Base-by-base conservation (phyloP, 345 rosid species). In the Camelina neglecta region DNA sequence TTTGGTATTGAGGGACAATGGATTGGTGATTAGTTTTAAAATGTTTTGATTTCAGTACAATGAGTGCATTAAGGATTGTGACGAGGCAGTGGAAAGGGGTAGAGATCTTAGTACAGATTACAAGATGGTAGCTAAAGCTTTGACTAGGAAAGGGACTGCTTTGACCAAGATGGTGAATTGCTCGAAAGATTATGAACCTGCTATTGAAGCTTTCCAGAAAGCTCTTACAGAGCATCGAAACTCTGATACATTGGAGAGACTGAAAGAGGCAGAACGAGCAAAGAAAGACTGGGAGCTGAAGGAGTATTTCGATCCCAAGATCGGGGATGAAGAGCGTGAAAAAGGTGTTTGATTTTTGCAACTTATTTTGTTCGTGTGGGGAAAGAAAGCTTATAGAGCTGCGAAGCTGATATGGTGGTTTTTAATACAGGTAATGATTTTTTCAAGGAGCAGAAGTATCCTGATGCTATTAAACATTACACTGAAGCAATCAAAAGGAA, bases 221-320 rank as follows among this genome's bases (percentile, higher is more conserved):
- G 98, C 97, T 75, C 95, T 94, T 18, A 94, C 97, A 8, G 98
- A 94, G 87, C 95, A 94, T 65, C 95, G 97, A 33, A 92, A 92
- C 45, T 93, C 97, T 12, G 97, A 94, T 56, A 94, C 98, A 2
- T 75, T 94, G 86, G 90, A 94, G 86, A 94, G 79, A 56, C 86
- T 87, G 16, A 89, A 92, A 72, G 94, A 90, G 1, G 99, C 91
- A 0, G 92, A 90, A 83, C 89, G 84, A 79, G 97, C 86, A 0
- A 93, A 89, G 87, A 91, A 91, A 77, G 97, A 93, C 11, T 81
- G 87, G 16, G 99, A 90, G 84, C 94, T 87, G 72, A 86, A 84
- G 72, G 98, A 95, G 75, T 86, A 87, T 57, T 90, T 86, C 69
- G 99, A 95, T 62, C 98, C 99, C 2, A 82, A 85, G 67, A 53